Base-by-base conservation (phyloP, 805 yeast genomes). In the Teunomyces atbi region DNA sequence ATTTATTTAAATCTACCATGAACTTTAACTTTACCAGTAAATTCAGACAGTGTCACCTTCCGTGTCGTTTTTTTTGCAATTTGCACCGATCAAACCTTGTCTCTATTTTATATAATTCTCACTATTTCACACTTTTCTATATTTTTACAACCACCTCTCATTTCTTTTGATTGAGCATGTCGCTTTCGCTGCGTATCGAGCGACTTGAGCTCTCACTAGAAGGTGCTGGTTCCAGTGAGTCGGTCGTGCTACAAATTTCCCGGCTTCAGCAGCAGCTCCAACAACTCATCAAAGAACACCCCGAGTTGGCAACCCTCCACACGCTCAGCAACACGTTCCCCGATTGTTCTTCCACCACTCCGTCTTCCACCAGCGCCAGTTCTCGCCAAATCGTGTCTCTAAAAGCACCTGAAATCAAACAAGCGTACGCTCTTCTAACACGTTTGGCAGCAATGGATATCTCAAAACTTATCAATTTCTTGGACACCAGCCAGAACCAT, bases 401-500 rank as follows among this genome's bases (percentile, higher is more conserved):
- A n/a, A 59, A 59, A 29, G 55, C 54, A 34, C 58, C 61, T 1
- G 41, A 35, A 3, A 52, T 68, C 13, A 48, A 52, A 28, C 52
- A 54, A 26, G 62, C 64, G 3, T 56, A 52, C 29, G 48, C 50
- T 8, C 57, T 59, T 34, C 49, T 62, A 15, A 38, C 47, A 30
- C 58, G 60, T 39, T 51, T 68, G 27, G 54, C 59, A 32, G 48
- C 47, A 6, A 41, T 66, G 50, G 65, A 64, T 21, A 39, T 57
- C 11, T 54, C 60, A 1, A 35, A 40, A 11, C 20, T 62, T 5
- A 45, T 60, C 10, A 61, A 62, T 46, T 54, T 50, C 41, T 48
- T 51, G 8, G 51, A 37, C 11, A 23, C 53, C 4, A 39, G 49
- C 28, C 59, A 59, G 37, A 55, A 53, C 15, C 58, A 54, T 29